Evolutionary conservation across 1,284 basidiomycete genomes (phyloP).

Genomic region (Puccinia horiana): DNA sequence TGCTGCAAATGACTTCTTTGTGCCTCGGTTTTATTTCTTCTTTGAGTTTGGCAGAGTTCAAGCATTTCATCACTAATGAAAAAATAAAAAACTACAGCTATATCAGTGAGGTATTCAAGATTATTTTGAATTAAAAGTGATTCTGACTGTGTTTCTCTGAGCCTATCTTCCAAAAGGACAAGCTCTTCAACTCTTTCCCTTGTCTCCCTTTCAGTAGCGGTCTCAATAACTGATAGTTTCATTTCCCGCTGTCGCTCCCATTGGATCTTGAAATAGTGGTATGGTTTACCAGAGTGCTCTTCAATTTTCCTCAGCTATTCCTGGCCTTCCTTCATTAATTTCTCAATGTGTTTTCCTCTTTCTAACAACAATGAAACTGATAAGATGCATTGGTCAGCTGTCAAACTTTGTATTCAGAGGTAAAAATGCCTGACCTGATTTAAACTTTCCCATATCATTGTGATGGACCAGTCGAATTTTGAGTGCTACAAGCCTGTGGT

Average conservation of each 20-base stretch:
- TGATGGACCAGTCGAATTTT: not conserved
- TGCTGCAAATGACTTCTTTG: not conserved
- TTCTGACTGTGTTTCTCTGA: not conserved
- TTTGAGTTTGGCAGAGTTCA: not conserved
- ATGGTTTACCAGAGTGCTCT: not conserved
- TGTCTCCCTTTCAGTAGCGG: not conserved
- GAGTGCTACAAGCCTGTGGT: not conserved
- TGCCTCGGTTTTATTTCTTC: not conserved
- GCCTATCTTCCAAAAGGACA: not conserved
- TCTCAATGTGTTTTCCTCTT: not conserved
- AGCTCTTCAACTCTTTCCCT: not conserved
- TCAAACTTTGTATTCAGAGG: not conserved
- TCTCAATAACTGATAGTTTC: not conserved
- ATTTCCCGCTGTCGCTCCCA: not conserved
- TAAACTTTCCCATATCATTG: conserved; percentile 14
- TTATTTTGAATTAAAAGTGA: not conserved
- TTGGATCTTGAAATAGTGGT: not conserved
- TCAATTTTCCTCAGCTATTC: not conserved
- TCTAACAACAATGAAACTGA: not conserved
- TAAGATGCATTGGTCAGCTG: not conserved
- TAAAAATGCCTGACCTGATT: not conserved
- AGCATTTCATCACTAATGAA: not conserved
- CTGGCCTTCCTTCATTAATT: not conserved
- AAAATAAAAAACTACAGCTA: not conserved
- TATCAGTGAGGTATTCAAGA: no score